Percentiles rank a stretch among this genome's conserved stretches.
phyloP scores from a whole-genome alignment of 768 basidiomycete species.

The Termitomyces sp. region DNA sequence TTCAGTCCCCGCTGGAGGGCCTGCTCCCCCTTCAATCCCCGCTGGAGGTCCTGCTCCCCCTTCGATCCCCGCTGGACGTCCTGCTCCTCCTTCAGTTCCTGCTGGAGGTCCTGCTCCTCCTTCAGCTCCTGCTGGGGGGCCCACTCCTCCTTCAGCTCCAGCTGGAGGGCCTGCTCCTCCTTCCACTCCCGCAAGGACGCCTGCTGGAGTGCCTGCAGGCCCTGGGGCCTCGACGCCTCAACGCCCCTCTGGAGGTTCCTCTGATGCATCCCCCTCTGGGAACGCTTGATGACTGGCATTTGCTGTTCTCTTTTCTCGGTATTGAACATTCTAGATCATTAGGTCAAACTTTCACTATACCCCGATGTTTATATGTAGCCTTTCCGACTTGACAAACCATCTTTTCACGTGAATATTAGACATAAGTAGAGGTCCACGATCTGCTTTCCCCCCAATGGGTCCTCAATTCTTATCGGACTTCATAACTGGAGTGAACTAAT shows the following conservation, averaged over 20 bases:
- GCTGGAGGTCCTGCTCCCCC: not conserved
- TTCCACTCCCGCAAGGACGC: not conserved
- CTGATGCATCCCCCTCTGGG: not conserved
- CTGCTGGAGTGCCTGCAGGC: not conserved
- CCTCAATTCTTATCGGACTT: no score
- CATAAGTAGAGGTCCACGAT: not conserved
- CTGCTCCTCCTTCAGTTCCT: not conserved
- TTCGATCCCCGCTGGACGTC: not conserved
- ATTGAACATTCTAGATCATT: not conserved
- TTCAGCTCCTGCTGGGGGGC: not conserved
- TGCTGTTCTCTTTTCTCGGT: not conserved
- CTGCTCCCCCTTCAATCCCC: not conserved
- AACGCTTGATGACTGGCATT: not conserved
- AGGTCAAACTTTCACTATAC: not conserved
- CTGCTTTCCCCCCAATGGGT: not conserved
- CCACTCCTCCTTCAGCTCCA: not conserved
- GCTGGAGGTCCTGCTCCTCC: not conserved
- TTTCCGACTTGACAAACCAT: not conserved
- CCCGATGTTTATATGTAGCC: not conserved
- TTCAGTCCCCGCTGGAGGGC: not conserved
- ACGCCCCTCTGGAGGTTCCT: not conserved
- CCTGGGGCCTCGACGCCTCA: not conserved
- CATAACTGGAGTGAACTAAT: not conserved
- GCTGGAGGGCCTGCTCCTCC: not conserved
- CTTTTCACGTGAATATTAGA: not conserved